Conservation (phyloP, 441 rosid species). For the Pelargonium cotyledonis region DNA sequence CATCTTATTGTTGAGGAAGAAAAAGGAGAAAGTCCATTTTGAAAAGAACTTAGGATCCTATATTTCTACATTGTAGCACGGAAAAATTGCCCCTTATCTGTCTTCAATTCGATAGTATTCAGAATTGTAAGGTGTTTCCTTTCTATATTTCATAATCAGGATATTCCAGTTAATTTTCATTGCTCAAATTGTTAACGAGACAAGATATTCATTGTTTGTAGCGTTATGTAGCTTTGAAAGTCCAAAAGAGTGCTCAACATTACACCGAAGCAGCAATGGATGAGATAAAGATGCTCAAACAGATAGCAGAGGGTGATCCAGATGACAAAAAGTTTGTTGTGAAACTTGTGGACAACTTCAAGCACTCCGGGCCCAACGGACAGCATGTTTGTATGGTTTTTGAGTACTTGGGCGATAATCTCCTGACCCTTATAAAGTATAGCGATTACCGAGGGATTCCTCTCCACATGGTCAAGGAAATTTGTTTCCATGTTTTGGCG, state of each 20-base stretch:
- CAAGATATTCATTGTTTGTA: slow-evolving; percentile 39
- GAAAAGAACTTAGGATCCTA: no score
- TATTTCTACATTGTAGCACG: no score
- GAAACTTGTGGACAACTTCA: slow-evolving; percentile 72
- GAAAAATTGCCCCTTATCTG: no score
- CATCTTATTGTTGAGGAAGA: no score
- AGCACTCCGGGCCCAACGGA: slow-evolving; percentile 71
- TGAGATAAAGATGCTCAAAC: slow-evolving; percentile 59
- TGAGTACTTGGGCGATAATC: slow-evolving; percentile 70
- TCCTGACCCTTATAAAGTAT: slow-evolving; percentile 60
- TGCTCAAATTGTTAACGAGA: slow-evolving; percentile 17
- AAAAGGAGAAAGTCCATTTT: no score
- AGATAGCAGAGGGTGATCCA: slow-evolving; percentile 51
- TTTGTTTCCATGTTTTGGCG: slow-evolving; percentile 45
- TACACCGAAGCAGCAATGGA: slow-evolving; percentile 76
- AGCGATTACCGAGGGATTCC: slow-evolving; percentile 58
- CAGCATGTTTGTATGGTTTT: slow-evolving; percentile 71
- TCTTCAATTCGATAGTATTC: no score
- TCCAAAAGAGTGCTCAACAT: slow-evolving; percentile 73
- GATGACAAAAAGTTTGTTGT: slow-evolving; percentile 57
- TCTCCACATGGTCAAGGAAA: slow-evolving; percentile 45
- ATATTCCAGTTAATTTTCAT: slow-evolving; percentile 11
- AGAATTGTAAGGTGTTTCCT: no score
- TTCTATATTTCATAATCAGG: no score
- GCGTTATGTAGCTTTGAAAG: slow-evolving; percentile 68